Conservation (phyloP, 2,329 filamentous ascomycete genomes). For the Botrytis medusae region DNA sequence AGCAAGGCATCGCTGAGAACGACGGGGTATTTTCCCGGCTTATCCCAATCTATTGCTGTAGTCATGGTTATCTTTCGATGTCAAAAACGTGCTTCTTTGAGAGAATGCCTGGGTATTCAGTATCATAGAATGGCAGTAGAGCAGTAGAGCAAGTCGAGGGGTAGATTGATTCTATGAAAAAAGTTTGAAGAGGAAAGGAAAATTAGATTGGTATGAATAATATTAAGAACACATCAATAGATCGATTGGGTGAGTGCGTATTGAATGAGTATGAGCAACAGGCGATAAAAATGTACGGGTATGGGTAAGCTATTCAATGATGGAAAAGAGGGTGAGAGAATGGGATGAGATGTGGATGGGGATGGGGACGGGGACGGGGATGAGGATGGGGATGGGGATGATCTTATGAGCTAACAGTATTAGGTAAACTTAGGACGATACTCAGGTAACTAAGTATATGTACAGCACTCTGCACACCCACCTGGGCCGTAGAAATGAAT, state of each 20-base stretch:
- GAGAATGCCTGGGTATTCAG: background rate
- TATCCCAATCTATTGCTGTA: constrained; percentile 55
- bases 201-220: background rate
- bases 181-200: background rate
- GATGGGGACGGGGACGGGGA: background rate
- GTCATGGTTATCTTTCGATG: constrained; percentile 23
- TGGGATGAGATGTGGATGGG: background rate
- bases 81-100: background rate
- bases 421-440: background rate
- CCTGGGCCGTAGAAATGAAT: too few relatives aligned
- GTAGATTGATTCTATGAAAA: background rate
- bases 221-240: background rate
- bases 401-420: background rate
- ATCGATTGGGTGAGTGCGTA: background rate
- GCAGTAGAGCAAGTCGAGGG: background rate
- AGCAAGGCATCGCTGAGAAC: constrained; percentile 62
- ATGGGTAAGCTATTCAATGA: background rate
- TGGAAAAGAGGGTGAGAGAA: background rate
- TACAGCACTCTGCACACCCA: too few relatives aligned
- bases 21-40: constrained; percentile 61
- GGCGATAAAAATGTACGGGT: background rate
- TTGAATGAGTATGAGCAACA: background rate
- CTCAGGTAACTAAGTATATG: too few relatives aligned
- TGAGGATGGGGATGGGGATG: background rate
- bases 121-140: background rate